Evolutionary conservation across 768 basidiomycete species (phyloP), one percentile per base, ranked within the genome.

Genomic region (Melanogaster broomeanus): DNA sequence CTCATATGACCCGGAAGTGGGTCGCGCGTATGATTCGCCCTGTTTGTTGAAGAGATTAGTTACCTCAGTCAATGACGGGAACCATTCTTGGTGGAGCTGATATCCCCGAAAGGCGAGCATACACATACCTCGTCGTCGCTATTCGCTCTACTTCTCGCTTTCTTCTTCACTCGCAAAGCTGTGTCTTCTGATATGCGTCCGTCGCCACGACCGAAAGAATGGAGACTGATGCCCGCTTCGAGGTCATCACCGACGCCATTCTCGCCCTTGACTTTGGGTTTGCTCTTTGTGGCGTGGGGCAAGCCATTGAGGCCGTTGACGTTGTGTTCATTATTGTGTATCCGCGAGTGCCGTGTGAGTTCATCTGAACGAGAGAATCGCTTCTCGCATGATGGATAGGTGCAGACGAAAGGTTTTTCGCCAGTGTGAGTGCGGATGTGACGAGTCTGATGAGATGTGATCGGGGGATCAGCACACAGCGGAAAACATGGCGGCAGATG

Each of bases 401-500:
- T 87, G 80, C 96, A 99, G 19, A 83, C 80, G 62, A 98, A 98
- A 3, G 96, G 96, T 61, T 97, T 98, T 73, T 99, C 96, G 63
- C 96, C 96, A 0, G 96, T 99, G 70, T 99, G 96, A 0, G 95
- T 99, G 53, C 96, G 88, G 48, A 98, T 97, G 66, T 99, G 96
- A 56, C 96, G 88, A 18, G 96, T 99, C 92, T 98, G 69, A 0
- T 31, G 37, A 30, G 33, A 42, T 11, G 30, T 24, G 54, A 62
- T 60, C 51, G 49, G 52, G n/a, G 38, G 57, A 62, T 52, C 52
- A 51, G 52, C 48, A 57, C 47, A 55, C 52, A 48, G 48, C 30
- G 38, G 49, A 37, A 37, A n/a, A 37, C n/a, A 37, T 37, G 35
- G 35, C 16, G 19, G 37, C 12, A 45, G 45, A 54, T 34, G 48